A percentile compares a stretch with the other conserved stretches of the same genome.
These are phyloP conservation scores for Galium porrigens DNA, from an alignment of 305 asterid genomes.

Conservation along the genomic window DNA sequence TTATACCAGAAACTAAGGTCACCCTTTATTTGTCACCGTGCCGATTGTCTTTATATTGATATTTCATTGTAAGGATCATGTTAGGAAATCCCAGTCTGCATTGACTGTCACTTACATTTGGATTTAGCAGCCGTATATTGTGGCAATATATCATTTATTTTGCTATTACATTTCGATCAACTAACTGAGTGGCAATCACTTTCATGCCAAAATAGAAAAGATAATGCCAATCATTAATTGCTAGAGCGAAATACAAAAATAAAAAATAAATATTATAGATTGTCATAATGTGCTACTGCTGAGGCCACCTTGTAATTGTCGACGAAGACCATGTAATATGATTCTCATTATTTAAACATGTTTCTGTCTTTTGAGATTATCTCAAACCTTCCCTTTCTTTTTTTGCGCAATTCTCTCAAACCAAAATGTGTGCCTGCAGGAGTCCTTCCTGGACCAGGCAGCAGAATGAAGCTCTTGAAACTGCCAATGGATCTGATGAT, in stretches of 20 bases:
- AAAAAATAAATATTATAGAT: no score
- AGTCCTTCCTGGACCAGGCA: constrained; percentile 19
- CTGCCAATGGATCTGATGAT: constrained; percentile 4
- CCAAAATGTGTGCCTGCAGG: constrained; percentile 18
- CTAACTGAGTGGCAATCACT: constrained; percentile 6
- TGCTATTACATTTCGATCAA: constrained; percentile 12
- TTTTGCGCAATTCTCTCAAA: not conserved
- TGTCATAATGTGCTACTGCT: not conserved
- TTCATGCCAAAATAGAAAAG: not conserved
- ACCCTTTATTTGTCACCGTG: not conserved
- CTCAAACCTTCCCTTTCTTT: constrained; percentile 10
- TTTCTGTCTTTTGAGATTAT: not conserved
- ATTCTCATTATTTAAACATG: not conserved
- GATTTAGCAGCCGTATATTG: no score
- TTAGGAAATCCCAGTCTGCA: not conserved
- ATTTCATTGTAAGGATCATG: not conserved
- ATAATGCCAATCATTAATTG: no score
- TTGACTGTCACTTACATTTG: not conserved
- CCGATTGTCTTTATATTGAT: constrained; percentile 1
- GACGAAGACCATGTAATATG: not conserved
- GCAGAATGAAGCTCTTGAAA: constrained; percentile 23
- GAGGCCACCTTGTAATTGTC: not conserved
- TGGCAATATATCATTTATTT: not conserved
- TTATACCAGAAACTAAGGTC: not conserved
- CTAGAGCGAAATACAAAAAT: no score